phyloP scores from a whole-genome alignment of 768 basidiomycete genomes.

The Cytidiella melzeri region DNA sequence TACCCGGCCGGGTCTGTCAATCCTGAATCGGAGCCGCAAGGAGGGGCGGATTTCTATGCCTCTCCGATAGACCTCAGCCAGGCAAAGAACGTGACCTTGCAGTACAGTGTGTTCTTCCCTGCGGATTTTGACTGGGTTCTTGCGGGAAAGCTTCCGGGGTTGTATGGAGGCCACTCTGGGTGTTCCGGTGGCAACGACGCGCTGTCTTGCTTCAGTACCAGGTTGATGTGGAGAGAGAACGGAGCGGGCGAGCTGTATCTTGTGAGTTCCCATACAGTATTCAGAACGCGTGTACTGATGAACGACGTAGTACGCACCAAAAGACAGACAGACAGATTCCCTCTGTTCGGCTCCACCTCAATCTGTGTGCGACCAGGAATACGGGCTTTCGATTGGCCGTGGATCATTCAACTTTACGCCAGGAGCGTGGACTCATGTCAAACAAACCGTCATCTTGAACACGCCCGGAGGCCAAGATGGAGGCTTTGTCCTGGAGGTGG shows the following conservation, averaged over 20 bases:
- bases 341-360: constrained; percentile 51
- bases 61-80: constrained; percentile 36
- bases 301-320: constrained; percentile 60
- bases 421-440: constrained; percentile 67
- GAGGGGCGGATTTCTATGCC: constrained; percentile 70
- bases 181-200: constrained; percentile 78
- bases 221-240: constrained; percentile 72
- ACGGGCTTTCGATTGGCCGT: constrained; percentile 72
- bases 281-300: neutral
- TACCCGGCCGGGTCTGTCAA: constrained; percentile 70
- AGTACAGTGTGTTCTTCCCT: constrained; percentile 77
- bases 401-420: constrained; percentile 57
- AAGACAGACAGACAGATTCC: constrained; percentile 53
- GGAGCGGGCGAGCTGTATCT: constrained; percentile 76
- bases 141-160: constrained; percentile 80
- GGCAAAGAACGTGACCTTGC: constrained; percentile 50
- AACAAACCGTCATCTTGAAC: constrained; percentile 68
- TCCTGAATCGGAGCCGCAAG: constrained; percentile 53
- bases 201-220: constrained; percentile 70
- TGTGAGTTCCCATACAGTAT: constrained; percentile 32
- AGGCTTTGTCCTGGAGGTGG: constrained; percentile 54
- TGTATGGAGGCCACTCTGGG: constrained; percentile 60
- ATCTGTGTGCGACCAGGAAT: constrained; percentile 58
- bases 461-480: constrained; percentile 71
- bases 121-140: constrained; percentile 68